Evolutionary conservation across 768 basidiomycete species (phyloP), one percentile per base, ranked within the genome.

Genomic region (Mycena indigotica): DNA sequence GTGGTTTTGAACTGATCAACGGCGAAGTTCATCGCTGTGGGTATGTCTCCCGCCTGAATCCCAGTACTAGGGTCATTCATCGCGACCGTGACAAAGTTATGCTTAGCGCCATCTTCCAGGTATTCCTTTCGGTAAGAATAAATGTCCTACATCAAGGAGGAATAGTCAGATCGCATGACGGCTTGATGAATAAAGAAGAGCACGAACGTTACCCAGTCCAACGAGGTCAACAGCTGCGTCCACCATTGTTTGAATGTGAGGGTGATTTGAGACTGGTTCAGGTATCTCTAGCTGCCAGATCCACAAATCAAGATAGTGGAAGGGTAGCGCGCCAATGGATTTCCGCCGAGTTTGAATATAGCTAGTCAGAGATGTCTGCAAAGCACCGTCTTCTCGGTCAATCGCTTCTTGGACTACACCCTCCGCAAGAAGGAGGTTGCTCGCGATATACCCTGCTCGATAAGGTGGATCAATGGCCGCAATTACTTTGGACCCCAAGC

Each of bases 41-140:
- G 68, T 12, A 64, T 41, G 29, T 65, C 60, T 3, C 59, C 57
- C n/a, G 52, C 50, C 17, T 28, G 35, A 19, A 66, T 13, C 13
- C 54, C 23, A 3, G 61, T 55, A 5, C 26, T 28, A 3, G 66
- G 61, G 41, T 69, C 66, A 8, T 64, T 46, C 63, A 65, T 61
- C n/a, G 65, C 56, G 35, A 69, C 60, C 16, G 63, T 69, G 8
- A 69, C 60, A 24, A 64, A 60, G 54, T 66, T 69, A 54, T 69
- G 63, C 17, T 24, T 50, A 2, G 66, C 66, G 19, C 63, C 63
- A 26, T 62, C 65, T 30, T 65, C 66, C 5, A 53, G 52, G 13
- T 61, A 63, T 29, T 67, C 68, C 44, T 69, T 69, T 19, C 63
- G 52, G 45, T 66, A 69, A 1, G 68, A 69, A 40, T 66, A 62